These are phyloP conservation scores for Camellia granthamiana DNA, from an alignment of 148 eudicot species.

Conservation along the genomic window DNA sequence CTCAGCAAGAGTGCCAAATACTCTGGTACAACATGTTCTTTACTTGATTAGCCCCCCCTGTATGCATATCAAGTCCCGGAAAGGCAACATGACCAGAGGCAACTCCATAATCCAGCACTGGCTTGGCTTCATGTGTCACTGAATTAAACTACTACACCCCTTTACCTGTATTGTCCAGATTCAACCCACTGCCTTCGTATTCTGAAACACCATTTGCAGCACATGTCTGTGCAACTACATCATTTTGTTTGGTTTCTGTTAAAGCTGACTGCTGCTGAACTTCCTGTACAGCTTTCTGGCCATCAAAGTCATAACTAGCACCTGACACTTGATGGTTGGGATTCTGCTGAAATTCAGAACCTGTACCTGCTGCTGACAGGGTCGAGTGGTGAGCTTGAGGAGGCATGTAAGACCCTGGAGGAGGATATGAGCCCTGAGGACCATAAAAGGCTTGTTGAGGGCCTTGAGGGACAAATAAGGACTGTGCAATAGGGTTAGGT, in stretches of 20 bases:
- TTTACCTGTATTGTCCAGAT: neutral
- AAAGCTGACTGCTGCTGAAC: neutral
- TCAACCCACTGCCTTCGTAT: neutral
- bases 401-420: constrained; percentile 20
- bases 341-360: constrained; percentile 18
- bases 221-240: neutral
- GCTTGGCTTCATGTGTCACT: neutral
- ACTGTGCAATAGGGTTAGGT: constrained; percentile 32
- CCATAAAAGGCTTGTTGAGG: constrained; percentile 26
- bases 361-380: neutral
- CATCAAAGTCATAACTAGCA: constrained; percentile 8
- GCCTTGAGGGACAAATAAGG: constrained; percentile 19
- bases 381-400: constrained; percentile 18
- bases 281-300: constrained; percentile 3
- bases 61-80: neutral
- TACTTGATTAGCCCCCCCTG: constrained; percentile 2
- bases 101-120: neutral
- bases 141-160: neutral
- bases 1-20: neutral
- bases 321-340: constrained; percentile 16
- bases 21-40: neutral
- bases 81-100: neutral
- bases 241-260: neutral
- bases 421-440: constrained; percentile 23
- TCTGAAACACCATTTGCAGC: neutral